Percentiles rank a stretch among this genome's conserved stretches.
phyloP scores from a whole-genome alignment of 1,284 basidiomycete species.

The Ceratobasidium papillatum region DNA sequence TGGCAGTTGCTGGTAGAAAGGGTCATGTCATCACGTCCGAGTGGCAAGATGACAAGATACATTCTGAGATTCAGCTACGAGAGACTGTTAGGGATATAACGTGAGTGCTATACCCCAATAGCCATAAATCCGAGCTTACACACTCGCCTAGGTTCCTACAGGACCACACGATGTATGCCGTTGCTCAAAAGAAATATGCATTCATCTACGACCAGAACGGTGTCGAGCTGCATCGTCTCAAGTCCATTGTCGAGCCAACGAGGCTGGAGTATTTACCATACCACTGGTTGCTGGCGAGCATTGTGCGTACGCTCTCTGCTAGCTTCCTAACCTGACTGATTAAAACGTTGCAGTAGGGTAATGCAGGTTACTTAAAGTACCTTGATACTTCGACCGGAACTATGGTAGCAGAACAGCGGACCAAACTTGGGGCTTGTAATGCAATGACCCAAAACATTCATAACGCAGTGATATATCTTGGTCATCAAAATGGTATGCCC shows the following conservation, averaged over 20 bases:
- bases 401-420: slow-evolving; percentile 88
- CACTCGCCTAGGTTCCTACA: slow-evolving; percentile 79
- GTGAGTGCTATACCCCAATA: slow-evolving; percentile 57
- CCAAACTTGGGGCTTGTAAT: slow-evolving; percentile 85
- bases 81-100: slow-evolving; percentile 94
- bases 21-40: slow-evolving; percentile 97
- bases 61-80: slow-evolving; percentile 87
- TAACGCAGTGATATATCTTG: slow-evolving; percentile 92
- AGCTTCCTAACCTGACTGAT: slow-evolving; percentile 19
- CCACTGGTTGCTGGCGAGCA: slow-evolving; percentile 90
- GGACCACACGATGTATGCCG: slow-evolving; percentile 91
- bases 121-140: not conserved
- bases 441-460: slow-evolving; percentile 93
- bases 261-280: slow-evolving; percentile 93
- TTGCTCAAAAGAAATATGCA: slow-evolving; percentile 95
- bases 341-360: slow-evolving; percentile 63
- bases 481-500: slow-evolving; percentile 77
- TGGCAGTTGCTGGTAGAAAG: slow-evolving; percentile 81
- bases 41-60: slow-evolving; percentile 88
- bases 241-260: slow-evolving; percentile 89
- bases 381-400: slow-evolving; percentile 96
- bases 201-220: slow-evolving; percentile 97
- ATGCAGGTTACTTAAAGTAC: slow-evolving; percentile 92
- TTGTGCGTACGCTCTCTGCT: slow-evolving; percentile 61
- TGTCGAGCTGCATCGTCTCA: slow-evolving; percentile 88